Evolutionary conservation across 805 yeast genomes (phyloP).

Genomic region (Wickerhamiella azymoides): DNA sequence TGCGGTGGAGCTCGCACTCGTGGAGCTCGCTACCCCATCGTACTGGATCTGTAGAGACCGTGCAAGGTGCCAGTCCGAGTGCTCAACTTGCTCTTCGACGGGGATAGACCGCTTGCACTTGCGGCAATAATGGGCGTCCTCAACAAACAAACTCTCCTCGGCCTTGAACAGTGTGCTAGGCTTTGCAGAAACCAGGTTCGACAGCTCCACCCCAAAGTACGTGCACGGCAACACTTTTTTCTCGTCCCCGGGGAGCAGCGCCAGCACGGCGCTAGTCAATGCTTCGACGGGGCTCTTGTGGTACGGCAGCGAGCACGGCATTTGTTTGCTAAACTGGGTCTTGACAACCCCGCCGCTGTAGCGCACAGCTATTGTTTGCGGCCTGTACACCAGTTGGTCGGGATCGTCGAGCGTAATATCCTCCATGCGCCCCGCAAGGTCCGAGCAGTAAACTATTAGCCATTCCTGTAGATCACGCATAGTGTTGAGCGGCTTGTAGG

Average conservation of each 20-base stretch:
- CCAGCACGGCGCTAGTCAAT: background rate
- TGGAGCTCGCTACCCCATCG: background rate
- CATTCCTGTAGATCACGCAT: constrained; percentile 53
- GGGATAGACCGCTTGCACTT: constrained; percentile 20
- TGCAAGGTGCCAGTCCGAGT: constrained; percentile 31
- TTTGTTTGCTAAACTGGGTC: constrained; percentile 1
- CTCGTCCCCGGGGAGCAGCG: background rate
- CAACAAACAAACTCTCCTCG: constrained; percentile 12
- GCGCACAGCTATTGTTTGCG: constrained; percentile 39
- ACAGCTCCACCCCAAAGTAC: constrained; percentile 1
- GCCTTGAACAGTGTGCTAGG: background rate
- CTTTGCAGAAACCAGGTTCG: background rate
- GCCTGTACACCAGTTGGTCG: constrained; percentile 31
- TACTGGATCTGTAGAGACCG: constrained; percentile 16
- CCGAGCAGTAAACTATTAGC: constrained; percentile 75
- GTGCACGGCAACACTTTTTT: background rate
- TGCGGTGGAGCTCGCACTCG: background rate
- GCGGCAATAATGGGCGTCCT: constrained; percentile 18
- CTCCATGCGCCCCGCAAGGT: constrained; percentile 50
- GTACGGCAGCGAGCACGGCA: constrained; percentile 6
- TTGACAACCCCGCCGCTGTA: constrained; percentile 11
- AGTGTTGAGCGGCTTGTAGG: constrained; percentile 38
- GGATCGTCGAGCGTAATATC: constrained; percentile 56
- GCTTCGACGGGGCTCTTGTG: constrained; percentile 6
- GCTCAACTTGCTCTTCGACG: constrained; percentile 20